Conservation (phyloP, 768 basidiomycete genomes). For the Coprinopsis sp. region DNA sequence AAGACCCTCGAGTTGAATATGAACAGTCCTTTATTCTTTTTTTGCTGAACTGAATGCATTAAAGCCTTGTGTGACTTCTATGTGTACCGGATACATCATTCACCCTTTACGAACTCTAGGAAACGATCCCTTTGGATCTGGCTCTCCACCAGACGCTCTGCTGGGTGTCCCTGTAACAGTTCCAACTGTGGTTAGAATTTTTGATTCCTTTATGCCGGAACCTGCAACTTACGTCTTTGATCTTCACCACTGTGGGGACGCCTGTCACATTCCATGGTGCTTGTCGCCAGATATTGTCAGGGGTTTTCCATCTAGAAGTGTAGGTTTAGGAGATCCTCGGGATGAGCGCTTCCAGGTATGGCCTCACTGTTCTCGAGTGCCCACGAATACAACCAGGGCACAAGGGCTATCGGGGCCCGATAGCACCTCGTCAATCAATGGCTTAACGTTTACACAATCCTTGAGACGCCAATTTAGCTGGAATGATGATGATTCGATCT, state of each 20-base stretch:
- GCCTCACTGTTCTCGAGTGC: conserved; percentile 59
- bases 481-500: background rate
- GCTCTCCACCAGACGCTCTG: conserved; percentile 38
- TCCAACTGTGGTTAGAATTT: conserved; percentile 6
- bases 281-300: conserved; percentile 53
- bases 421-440: conserved; percentile 49
- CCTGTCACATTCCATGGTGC: conserved; percentile 55
- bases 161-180: conserved; percentile 37
- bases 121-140: conserved; percentile 30
- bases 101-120: conserved; percentile 23
- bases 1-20: conserved; percentile 5
- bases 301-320: conserved; percentile 57
- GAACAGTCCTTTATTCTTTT: too few relatives aligned
- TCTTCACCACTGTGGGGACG: conserved; percentile 65
- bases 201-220: conserved; percentile 3
- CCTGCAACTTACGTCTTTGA: conserved; percentile 45
- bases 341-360: conserved; percentile 1
- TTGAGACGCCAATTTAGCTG: conserved; percentile 11
- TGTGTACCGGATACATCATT: background rate
- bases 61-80: background rate
- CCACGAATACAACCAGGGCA: conserved; percentile 65
- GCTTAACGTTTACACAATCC: conserved; percentile 68
- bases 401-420: conserved; percentile 37
- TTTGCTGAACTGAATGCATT: too few relatives aligned
- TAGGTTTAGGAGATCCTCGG: background rate